A percentile compares a stretch with the other conserved stretches of the same genome.
These are phyloP conservation scores for Tetrapisispora fleetii DNA, from an alignment of 805 yeast species.

Conservation along the genomic window DNA sequence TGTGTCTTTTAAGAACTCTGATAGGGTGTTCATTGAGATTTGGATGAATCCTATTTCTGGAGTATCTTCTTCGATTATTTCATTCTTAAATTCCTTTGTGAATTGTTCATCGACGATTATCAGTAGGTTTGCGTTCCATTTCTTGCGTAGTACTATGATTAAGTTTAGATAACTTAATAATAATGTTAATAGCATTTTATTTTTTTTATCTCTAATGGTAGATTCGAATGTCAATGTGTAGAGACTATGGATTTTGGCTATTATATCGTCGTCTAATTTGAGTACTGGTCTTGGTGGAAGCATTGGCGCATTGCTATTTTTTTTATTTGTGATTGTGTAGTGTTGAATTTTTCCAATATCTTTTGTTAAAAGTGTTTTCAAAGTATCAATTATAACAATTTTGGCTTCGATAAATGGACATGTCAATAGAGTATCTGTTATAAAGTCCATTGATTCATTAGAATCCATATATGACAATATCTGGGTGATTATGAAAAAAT, in stretches of 20 bases:
- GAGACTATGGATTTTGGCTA: slow-evolving; percentile 35
- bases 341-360: neutral
- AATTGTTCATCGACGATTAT: slow-evolving; percentile 26
- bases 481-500: slow-evolving; percentile 53
- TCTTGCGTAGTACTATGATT: slow-evolving; percentile 29
- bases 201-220: slow-evolving; percentile 8
- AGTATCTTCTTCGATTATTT: slow-evolving; percentile 6
- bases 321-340: neutral
- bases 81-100: slow-evolving; percentile 17
- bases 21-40: slow-evolving; percentile 21
- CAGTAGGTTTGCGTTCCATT: slow-evolving; percentile 26
- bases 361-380: slow-evolving; percentile 53
- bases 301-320: slow-evolving; percentile 5
- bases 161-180: slow-evolving; percentile 51
- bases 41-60: slow-evolving; percentile 23
- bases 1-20: neutral
- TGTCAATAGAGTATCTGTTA: slow-evolving; percentile 52
- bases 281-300: slow-evolving; percentile 34
- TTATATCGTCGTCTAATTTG: slow-evolving; percentile 34
- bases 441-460: slow-evolving; percentile 45
- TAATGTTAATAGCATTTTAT: slow-evolving; percentile 4
- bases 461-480: slow-evolving; percentile 52
- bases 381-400: slow-evolving; percentile 50
- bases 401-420: slow-evolving; percentile 63
- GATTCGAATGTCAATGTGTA: slow-evolving; percentile 32